Conservation (phyloP, 2,329 filamentous ascomycete genomes). For the Cordyceps javanica region DNA sequence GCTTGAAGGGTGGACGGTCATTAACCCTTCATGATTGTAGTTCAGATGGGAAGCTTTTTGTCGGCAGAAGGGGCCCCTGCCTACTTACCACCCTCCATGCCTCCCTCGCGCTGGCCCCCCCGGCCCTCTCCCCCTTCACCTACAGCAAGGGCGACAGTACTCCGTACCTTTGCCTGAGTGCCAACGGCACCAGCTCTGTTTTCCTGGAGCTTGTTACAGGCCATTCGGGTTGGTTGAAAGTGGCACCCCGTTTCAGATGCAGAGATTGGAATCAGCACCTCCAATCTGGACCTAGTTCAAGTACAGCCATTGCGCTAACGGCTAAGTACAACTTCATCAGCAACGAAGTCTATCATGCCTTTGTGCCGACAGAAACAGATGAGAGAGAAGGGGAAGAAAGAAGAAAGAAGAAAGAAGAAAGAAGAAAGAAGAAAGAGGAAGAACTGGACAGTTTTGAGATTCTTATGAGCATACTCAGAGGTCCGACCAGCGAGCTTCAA, state of each 20-base stretch:
- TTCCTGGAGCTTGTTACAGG: slow-evolving; percentile 3
- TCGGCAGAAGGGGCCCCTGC: neutral
- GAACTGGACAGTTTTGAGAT: too few species aligned
- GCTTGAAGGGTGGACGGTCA: neutral
- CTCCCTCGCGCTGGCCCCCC: too few species aligned
- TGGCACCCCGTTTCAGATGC: slow-evolving; percentile 6
- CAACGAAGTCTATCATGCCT: too few species aligned
- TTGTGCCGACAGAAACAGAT: neutral
- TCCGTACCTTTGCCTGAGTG: neutral
- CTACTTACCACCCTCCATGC: too few species aligned
- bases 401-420: too few species aligned
- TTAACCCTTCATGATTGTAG: neutral
- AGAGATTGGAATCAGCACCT: slow-evolving; percentile 6
- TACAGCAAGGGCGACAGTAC: slow-evolving; percentile 1
- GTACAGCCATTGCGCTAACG: too few species aligned
- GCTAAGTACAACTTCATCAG: neutral
- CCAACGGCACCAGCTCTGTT: neutral
- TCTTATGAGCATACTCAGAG: too few species aligned
- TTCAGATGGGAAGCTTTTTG: neutral
- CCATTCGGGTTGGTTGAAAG: neutral
- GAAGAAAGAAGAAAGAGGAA: too few species aligned
- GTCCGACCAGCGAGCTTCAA: too few species aligned
- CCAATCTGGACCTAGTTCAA: too few species aligned
- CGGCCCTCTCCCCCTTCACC: neutral
- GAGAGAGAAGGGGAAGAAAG: too few species aligned